Evolutionary conservation across 2,329 filamentous ascomycete species (phyloP).

Genomic region (Orbilia blumenaviensis): DNA sequence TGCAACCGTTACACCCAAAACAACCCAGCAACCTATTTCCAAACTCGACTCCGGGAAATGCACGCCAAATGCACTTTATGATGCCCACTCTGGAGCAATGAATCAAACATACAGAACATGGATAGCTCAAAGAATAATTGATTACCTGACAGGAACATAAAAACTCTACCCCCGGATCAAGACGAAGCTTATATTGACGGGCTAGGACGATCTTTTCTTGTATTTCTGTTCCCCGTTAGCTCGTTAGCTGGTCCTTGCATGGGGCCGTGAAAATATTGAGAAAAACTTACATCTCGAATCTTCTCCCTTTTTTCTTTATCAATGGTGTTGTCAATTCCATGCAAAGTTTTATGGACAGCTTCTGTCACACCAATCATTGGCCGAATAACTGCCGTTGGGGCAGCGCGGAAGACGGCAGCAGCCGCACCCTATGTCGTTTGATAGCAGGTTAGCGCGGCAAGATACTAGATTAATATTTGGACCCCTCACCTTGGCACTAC

Average conservation of each 20-base stretch:
- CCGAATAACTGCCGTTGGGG: conserved; percentile 90
- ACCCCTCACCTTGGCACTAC: conserved; percentile 68
- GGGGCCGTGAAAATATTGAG: neutral
- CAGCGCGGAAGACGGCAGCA: conserved; percentile 77
- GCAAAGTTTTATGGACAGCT: conserved; percentile 84
- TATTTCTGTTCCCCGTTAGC: conserved; percentile 45
- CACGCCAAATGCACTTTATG: conserved; percentile 33
- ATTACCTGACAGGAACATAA: neutral
- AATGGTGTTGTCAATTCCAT: conserved; percentile 90
- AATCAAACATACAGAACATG: neutral
- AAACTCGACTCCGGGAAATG: conserved; percentile 36
- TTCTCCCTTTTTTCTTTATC: conserved; percentile 82
- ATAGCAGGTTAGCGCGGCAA: neutral
- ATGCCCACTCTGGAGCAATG: neutral
- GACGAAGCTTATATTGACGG: neutral
- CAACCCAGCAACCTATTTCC: neutral
- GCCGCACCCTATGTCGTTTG: conserved; percentile 71
- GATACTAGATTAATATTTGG: neutral
- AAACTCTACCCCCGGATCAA: neutral
- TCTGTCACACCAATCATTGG: conserved; percentile 91
- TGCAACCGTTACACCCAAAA: conserved; percentile 13
- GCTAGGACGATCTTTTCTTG: conserved; percentile 34
- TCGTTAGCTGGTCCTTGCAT: neutral
- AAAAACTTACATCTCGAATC: conserved; percentile 83
- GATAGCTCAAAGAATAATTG: neutral